Base-by-base conservation (phyloP, 2,329 filamentous ascomycete species). In the Aspergillus fumigatus region DNA sequence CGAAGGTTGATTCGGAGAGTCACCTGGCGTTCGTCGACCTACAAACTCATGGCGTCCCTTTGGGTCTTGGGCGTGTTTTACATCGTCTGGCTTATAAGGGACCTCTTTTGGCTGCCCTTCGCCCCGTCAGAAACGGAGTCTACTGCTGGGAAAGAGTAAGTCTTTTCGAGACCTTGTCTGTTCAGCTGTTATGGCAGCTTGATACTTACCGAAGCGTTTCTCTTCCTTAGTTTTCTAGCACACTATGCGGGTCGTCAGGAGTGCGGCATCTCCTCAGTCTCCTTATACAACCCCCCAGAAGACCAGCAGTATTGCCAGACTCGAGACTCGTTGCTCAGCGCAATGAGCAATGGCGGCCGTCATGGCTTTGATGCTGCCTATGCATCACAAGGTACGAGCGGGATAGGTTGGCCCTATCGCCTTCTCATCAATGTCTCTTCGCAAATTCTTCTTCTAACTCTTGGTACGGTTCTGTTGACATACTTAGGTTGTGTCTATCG, bases 21-120 rank as follows among this genome's bases (percentile, higher is more conserved):
- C 61, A 75, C 73, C 61, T 75, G 73, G 73, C 72, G 73, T 38
- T 75, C 73, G 11, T 75, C 73, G 17, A 74, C 73, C 21, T 75
- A 75, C 66, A 75, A 74, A 59, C 62, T 75, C 45, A 68, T 75
- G 64, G 72, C 73, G 6, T 74, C 70, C 41, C 62, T 75, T 21
- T 75, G 73, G 71, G 71, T 75, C 23, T 54, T 74, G 48, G 70
- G 70, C 11, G 71, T 75, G 8, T 62, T 75, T 48, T 75, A 74
- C 55, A 71, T 75, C 54, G 67, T 74, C 53, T 75, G 72, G 71
- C 60, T 75, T 55, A 74, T 75, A 52, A 69, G 72, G 21, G 72
- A 74, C 57, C 63, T 75, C 47, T 74, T 74, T 59, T 73, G 68
- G 56, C 61, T 72, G 26, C 71, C 71, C 6, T 72, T 73, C 54